phyloP scores from a whole-genome alignment of 2,329 filamentous ascomycete genomes.

The Xylaria multiplex region DNA sequence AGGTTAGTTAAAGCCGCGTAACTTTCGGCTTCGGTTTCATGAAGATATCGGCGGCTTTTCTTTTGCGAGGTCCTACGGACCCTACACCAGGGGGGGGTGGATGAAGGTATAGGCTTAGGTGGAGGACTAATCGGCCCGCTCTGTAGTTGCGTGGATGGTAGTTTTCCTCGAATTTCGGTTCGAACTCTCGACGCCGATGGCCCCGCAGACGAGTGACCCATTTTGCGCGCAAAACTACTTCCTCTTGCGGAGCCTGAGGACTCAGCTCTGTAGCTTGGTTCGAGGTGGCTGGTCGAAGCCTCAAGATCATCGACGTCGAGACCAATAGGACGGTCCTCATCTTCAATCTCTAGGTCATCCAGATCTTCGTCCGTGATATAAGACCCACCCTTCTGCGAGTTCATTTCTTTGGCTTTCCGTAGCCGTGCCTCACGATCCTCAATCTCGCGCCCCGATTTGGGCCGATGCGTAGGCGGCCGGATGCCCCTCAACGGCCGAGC shows the following conservation, averaged over 20 bases:
- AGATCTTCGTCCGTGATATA: slow-evolving; percentile 56
- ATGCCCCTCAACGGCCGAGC: slow-evolving; percentile 45
- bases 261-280: slow-evolving; percentile 14
- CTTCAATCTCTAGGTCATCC: slow-evolving; percentile 47
- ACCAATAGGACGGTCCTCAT: slow-evolving; percentile 35
- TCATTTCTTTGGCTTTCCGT: slow-evolving; percentile 48
- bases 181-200: slow-evolving; percentile 20
- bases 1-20: slow-evolving; percentile 18
- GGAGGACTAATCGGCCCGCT: slow-evolving; percentile 23
- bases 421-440: slow-evolving; percentile 54
- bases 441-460: slow-evolving; percentile 37
- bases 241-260: slow-evolving; percentile 12
- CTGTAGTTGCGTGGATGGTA: slow-evolving; percentile 13
- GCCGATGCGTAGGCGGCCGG: slow-evolving; percentile 34
- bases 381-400: slow-evolving; percentile 45
- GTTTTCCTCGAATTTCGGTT: slow-evolving; percentile 17
- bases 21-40: slow-evolving; percentile 59
- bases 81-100: slow-evolving; percentile 17
- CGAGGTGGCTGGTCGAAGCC: slow-evolving; percentile 32
- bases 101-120: slow-evolving; percentile 21
- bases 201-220: slow-evolving; percentile 6
- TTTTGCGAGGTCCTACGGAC: slow-evolving; percentile 50
- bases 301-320: slow-evolving; percentile 44
- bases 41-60: slow-evolving; percentile 60
- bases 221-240: slow-evolving; percentile 28